Evolutionary conservation across 257 asterid genomes (phyloP).

Genomic region (Solanum piurae): DNA sequence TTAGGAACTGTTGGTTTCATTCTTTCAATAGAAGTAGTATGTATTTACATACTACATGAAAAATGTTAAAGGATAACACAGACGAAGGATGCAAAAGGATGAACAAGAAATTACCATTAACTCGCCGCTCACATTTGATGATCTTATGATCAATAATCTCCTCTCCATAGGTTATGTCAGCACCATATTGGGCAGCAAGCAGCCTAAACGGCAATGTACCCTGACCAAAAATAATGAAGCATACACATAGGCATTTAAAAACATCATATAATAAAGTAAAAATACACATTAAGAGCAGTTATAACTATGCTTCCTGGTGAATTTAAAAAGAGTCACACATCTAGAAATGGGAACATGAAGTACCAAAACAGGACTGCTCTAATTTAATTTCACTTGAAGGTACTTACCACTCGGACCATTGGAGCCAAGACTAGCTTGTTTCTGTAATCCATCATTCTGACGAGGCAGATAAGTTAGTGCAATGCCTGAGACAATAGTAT

Average conservation of each 20-base stretch:
- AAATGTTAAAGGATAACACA: background rate
- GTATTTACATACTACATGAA: background rate
- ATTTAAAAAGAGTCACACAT: background rate
- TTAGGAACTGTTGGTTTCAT: background rate
- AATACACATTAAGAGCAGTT: background rate
- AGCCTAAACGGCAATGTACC: slow-evolving; percentile 83
- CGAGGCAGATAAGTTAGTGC: background rate
- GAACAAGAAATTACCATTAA: slow-evolving; percentile 38
- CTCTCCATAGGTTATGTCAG: slow-evolving; percentile 81
- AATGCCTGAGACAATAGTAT: background rate
- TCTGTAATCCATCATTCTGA: slow-evolving; percentile 39
- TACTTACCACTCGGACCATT: slow-evolving; percentile 85
- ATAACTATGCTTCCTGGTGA: background rate
- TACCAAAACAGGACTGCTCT: background rate
- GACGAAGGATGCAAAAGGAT: background rate
- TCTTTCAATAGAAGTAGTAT: background rate
- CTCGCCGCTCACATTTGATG: slow-evolving; percentile 70
- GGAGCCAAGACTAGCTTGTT: slow-evolving; percentile 87
- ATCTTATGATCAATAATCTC: slow-evolving; percentile 92
- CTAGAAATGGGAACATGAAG: background rate
- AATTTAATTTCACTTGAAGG: background rate
- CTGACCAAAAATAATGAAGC: slow-evolving; percentile 18
- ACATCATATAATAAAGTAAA: background rate
- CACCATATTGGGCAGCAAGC: slow-evolving; percentile 86
- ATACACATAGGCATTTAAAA: slow-evolving; percentile 2